Percentiles rank a stretch among this genome's conserved stretches.
phyloP scores from a whole-genome alignment of 108 stramenopile genomes.

The Nitzschia sp. region DNA sequence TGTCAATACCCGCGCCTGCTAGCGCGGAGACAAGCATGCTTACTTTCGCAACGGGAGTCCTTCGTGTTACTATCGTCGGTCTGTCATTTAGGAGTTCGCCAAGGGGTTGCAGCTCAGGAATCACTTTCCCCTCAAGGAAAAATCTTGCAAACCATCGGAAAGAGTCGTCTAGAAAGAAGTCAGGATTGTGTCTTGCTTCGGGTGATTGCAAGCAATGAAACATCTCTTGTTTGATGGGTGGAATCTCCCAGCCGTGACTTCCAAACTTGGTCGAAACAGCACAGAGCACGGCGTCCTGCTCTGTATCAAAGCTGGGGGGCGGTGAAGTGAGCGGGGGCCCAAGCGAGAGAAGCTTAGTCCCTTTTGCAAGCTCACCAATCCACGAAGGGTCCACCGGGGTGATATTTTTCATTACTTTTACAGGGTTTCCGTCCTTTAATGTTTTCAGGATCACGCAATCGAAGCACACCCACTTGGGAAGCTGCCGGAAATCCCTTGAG shows the following conservation, averaged over 20 bases:
- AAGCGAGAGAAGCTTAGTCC: conserved; percentile 57
- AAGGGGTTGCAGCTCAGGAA: conserved; percentile 56
- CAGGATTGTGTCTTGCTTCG: conserved; percentile 32
- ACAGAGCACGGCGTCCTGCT: conserved; percentile 76
- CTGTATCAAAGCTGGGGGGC: conserved; percentile 62
- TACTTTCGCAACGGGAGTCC: conserved; percentile 64
- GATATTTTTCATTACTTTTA: conserved; percentile 77
- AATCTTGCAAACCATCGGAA: conserved; percentile 86
- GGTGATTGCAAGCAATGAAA: conserved; percentile 40
- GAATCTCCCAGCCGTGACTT: conserved; percentile 70
- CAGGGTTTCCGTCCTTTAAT: conserved; percentile 63
- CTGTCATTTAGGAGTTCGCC: conserved; percentile 62
- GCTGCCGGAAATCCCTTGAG: conserved; percentile 51
- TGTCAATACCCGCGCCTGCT: conserved; percentile 66
- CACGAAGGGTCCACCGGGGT: conserved; percentile 79
- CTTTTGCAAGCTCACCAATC: conserved; percentile 70
- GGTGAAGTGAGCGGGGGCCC: conserved; percentile 68
- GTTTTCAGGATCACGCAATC: conserved; percentile 69
- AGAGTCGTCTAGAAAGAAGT: conserved; percentile 65
- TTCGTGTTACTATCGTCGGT: conserved; percentile 69
- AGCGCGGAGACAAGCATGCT: conserved; percentile 60
- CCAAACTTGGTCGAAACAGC: conserved; percentile 80
- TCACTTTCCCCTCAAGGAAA: conserved; percentile 81
- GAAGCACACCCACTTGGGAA: conserved; percentile 84
- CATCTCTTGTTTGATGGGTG: conserved; percentile 72